Base-by-base conservation (phyloP, 1,284 basidiomycete species). In the Fistulinella staudtii region DNA sequence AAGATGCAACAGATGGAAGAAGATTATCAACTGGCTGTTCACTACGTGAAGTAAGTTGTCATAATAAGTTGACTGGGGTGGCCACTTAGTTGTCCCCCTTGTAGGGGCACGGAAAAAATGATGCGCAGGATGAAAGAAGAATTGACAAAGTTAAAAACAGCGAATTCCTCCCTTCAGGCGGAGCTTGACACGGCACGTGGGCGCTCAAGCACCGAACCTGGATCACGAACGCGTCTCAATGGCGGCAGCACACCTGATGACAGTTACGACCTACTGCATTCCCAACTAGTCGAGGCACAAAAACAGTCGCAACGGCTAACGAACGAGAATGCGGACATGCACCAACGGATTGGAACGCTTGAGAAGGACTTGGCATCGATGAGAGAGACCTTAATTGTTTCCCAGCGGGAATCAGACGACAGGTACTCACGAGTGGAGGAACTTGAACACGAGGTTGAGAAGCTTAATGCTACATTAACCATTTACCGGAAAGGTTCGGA, bases 101-200 rank as follows among this genome's bases (percentile, higher is more conserved):
- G 23, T 61, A 94, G 93, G 77, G 93, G 93, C 42, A 98, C 94
- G 1, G 96, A 99, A 69, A 98, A 97, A 72, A 95, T 99, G 85
- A 89, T 98, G 74, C 85, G 93, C 54, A 83, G 90, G 56, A 94
- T 99, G 88, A 93, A 94, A 67, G 89, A 92, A 56, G 93, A 96
- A 62, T 71, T 95, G 46, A 87, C 81, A 50, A 94, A 90, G 69
- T 89, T 93, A 65, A 95, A 95, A 70, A 74, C 76, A 44, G 68
- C 82, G 36, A 94, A 93, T 63, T 73, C 80, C 34, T 72, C 76
- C 51, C 78, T 97, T 31, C 90, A 94, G 61, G 67, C 77, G 15
- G 90, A 95, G 58, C 73, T 94, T 21, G 91, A 94, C 52, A 64
- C 71, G 5, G 58, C 76, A 35, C 82, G 83, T 21, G 79, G 79